These are phyloP conservation scores for Diaporthe velutina DNA, from an alignment of 2,329 filamentous ascomycete genomes.

Conservation along the genomic window DNA sequence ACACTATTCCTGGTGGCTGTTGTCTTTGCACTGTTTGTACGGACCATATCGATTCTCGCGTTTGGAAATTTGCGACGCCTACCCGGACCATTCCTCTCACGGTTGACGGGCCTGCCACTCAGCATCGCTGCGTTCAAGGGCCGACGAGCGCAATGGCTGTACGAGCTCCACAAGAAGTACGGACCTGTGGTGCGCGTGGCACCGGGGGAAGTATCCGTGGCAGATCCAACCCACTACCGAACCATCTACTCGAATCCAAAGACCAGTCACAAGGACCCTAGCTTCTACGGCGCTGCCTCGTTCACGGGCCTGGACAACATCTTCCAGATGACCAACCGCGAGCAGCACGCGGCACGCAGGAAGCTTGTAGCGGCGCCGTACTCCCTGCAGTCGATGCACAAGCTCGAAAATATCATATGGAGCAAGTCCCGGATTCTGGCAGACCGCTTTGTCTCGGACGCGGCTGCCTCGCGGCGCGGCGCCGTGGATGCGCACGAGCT, in stretches of 20 bases:
- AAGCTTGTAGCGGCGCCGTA: slow-evolving; percentile 2
- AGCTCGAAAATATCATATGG: neutral
- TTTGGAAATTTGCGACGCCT: neutral
- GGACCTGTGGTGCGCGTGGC: slow-evolving; percentile 62
- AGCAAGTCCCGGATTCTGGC: neutral
- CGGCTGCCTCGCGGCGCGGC: neutral
- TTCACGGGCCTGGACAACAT: slow-evolving; percentile 3
- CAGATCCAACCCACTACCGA: neutral
- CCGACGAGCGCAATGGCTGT: slow-evolving; percentile 10
- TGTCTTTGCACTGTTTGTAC: neutral
- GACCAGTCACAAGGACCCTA: neutral
- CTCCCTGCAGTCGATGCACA: slow-evolving; percentile 7
- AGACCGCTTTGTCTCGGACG: neutral
- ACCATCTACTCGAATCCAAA: slow-evolving; percentile 15
- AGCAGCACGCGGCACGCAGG: slow-evolving; percentile 16
- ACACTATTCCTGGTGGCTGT: neutral
- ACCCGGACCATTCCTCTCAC: neutral
- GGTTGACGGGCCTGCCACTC: neutral
- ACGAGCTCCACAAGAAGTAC: slow-evolving; percentile 56
- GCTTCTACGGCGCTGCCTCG: neutral
- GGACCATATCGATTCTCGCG: neutral
- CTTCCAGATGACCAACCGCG: slow-evolving; percentile 5
- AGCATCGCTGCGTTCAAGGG: neutral
- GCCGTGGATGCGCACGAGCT: slow-evolving; percentile 5
- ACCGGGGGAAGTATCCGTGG: slow-evolving; percentile 60